Evolutionary conservation across 176 grass and related monocot genomes (phyloP).

Genomic region (Puya raimondii): DNA sequence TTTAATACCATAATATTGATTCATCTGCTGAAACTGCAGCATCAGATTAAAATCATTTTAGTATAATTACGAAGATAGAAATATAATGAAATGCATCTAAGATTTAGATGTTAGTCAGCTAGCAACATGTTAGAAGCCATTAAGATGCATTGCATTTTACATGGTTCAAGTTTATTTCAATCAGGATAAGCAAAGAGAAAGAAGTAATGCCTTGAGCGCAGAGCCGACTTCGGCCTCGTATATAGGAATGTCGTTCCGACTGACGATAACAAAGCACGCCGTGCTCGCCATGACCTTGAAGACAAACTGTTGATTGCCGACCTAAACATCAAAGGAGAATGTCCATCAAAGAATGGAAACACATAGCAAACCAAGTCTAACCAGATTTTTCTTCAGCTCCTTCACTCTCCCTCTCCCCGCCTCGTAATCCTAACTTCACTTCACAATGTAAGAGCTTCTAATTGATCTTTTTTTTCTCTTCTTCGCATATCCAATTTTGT

Average conservation of each 20-base stretch:
- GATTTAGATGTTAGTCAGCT: no score
- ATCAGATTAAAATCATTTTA: no score
- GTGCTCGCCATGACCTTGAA: slow-evolving; percentile 41
- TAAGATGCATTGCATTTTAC: slow-evolving; percentile 9
- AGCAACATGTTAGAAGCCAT: neutral
- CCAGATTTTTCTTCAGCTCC: neutral
- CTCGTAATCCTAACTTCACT: neutral
- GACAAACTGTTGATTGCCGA: neutral
- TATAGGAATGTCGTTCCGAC: slow-evolving; percentile 69
- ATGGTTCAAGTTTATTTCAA: neutral
- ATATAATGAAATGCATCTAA: no score
- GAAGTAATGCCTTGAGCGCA: slow-evolving; percentile 36
- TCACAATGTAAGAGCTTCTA: neutral
- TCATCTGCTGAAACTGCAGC: no score
- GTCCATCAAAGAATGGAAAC: neutral
- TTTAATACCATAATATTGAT: no score
- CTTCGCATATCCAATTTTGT: no score
- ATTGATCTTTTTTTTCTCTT: neutral
- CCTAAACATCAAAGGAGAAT: neutral
- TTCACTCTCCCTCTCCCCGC: no score
- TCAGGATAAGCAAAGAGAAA: slow-evolving; percentile 1
- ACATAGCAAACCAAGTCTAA: neutral
- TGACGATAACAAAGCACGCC: slow-evolving; percentile 60
- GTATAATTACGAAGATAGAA: no score
- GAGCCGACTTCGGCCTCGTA: slow-evolving; percentile 84